phyloP scores from a whole-genome alignment of 2,329 filamentous ascomycete genomes.

The Cladosporium sphaerospermum region DNA sequence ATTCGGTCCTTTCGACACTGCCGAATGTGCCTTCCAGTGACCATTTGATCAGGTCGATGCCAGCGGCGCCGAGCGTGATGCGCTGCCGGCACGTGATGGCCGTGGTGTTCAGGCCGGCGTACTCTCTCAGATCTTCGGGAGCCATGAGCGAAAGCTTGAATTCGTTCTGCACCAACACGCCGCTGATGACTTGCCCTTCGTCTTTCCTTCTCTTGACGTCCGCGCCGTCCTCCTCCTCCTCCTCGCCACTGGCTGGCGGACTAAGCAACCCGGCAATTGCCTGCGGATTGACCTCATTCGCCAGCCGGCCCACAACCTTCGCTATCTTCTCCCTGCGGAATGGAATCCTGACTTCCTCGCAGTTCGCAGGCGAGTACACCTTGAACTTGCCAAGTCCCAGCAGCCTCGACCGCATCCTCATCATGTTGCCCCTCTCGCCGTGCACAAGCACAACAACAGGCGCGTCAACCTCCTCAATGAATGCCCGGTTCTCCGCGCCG shows the following conservation, averaged over 20 bases:
- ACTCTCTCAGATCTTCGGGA: constrained; percentile 90
- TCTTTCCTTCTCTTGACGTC: constrained; percentile 20
- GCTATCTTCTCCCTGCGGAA: constrained; percentile 94
- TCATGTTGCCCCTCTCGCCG: constrained; percentile 97
- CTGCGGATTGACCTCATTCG: constrained; percentile 65
- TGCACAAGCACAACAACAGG: constrained; percentile 96
- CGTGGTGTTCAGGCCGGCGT: constrained; percentile 92
- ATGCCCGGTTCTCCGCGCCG: constrained; percentile 89
- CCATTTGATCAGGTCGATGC: constrained; percentile 88
- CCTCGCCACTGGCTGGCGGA: constrained; percentile 35
- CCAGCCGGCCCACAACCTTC: constrained; percentile 91
- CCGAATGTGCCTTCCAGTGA: constrained; percentile 92
- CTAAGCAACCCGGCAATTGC: constrained; percentile 22
- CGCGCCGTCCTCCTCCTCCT: constrained; percentile 34
- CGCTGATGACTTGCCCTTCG: constrained; percentile 60
- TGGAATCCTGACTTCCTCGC: constrained; percentile 87
- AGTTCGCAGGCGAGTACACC: constrained; percentile 89
- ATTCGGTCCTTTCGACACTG: constrained; percentile 49
- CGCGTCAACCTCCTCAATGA: constrained; percentile 88
- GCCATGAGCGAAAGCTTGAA: constrained; percentile 98
- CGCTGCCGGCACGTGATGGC: constrained; percentile 90
- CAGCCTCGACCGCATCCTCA: constrained; percentile 88
- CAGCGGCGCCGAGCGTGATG: constrained; percentile 78
- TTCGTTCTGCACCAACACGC: constrained; percentile 93
- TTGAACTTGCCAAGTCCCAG: constrained; percentile 88